Base-by-base conservation (phyloP, 129 eudicot genomes). In the Pulicaria dysenterica region DNA sequence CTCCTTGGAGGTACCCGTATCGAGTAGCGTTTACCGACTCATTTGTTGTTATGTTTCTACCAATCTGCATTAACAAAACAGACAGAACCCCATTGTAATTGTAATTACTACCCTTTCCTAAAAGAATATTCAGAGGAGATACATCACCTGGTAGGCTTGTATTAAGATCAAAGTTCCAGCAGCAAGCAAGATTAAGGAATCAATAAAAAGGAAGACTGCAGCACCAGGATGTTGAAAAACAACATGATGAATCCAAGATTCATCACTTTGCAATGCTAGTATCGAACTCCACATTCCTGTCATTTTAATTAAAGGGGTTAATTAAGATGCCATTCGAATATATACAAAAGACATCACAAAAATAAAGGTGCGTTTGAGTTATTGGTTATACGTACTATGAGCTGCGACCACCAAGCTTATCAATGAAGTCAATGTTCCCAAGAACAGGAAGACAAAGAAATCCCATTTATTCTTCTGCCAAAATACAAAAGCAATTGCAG, bases 401-500 rank as follows among this genome's bases (percentile, higher is more conserved):
- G 86, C 19, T 65, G 89, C 86, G 54, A 90, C 89, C 50, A 38
- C 77, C 55, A 70, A 87, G 37, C 91, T 77, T 60, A 86, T 65
- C 55, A 76, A 48, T 37, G 99, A 68, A 42, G 93, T 82, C 42
- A 56, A 37, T 71, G 91, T 81, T 68, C 98, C 99, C 85, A 94
- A 24, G 64, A 82, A 77, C 50, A 94, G 89, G 49, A 94, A 86
- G 56, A 88, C 72, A 42, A 90, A 83, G 76, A 90, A 94, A 70
- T 94, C 99, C 88, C 99, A 83, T 64, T 86, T 94, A 72, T 90
- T 94, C 82, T 83, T 86, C 97, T 94, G 96, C 88, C 84, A 73
- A 68, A 14, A 60, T 8, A 77, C 19, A 17, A 73, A 63, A 43
- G 2, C 56, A 64, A 48, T 58, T 57, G 49, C 46, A 60, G 38